phyloP scores from a whole-genome alignment of 257 asterid species.

The Gardenia jasminoides region DNA sequence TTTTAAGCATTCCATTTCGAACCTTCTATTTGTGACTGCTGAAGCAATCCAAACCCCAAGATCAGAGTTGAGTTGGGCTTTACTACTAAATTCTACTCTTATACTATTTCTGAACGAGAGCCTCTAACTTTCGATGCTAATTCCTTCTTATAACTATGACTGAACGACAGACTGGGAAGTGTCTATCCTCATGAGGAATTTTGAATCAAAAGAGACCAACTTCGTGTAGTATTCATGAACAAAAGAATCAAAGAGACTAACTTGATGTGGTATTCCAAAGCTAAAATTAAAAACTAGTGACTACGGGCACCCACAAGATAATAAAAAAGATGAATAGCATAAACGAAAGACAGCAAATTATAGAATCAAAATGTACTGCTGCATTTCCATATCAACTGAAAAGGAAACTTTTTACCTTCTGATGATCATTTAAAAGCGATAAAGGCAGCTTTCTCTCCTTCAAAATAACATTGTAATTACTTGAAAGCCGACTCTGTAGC shows the following conservation, averaged over 20 bases:
- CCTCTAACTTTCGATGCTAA: no score
- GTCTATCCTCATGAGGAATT: background rate
- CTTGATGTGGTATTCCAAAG: background rate
- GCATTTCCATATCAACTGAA: background rate
- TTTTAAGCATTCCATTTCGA: background rate
- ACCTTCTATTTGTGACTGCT: background rate
- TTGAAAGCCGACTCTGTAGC: constrained; percentile 66
- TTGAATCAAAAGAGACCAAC: background rate
- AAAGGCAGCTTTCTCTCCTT: constrained; percentile 88
- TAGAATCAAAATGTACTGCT: background rate
- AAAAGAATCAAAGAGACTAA: background rate
- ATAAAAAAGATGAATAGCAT: background rate
- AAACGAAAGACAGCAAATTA: background rate
- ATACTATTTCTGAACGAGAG: background rate
- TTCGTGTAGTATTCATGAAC: no score
- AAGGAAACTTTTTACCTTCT: constrained; percentile 47
- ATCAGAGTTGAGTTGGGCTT: background rate
- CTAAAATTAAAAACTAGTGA: background rate
- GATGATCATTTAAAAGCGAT: constrained; percentile 86
- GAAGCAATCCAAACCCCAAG: background rate
- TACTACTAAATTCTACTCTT: background rate
- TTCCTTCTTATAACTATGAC: no score
- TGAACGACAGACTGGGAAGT: background rate
- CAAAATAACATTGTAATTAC: constrained; percentile 77
- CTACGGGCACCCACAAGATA: background rate